Base-by-base conservation (phyloP, 164 flowering plant genomes). In the Annona cherimola region DNA sequence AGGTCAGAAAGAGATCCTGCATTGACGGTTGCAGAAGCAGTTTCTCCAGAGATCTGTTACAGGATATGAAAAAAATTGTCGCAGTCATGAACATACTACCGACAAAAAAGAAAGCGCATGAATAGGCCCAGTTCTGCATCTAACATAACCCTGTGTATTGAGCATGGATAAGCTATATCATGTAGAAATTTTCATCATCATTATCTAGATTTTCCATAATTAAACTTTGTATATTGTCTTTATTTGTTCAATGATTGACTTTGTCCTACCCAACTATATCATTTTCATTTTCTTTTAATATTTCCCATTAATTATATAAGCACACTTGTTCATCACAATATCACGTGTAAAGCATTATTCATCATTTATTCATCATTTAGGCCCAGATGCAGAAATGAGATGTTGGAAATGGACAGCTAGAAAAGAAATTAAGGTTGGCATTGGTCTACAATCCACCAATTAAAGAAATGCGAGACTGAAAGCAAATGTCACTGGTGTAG, bases 11-110 rank as follows among this genome's bases (percentile, higher is more conserved):
- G 73, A 3, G 99, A 89, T 4, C 94, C 92, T 2, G 95, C 83
- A 78, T 82, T 90, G 26, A 94, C 96, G 0, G 95, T 89, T 6
- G 91, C 80, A 3, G 99, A 92, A 72, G 95, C 95, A 57, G 89
- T 89, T 73, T 90, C 97, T 72, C 99, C 99, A 3, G 99, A 92
- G 7, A 92, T 88, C 99, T 94, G 83, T 62, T 41, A 55, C 66
- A 69, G 4, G 45, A 69, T 18, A 42, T 19, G 14, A 9, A 50
- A 46, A 50, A 50, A 11, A 8, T 2, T 50, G 0, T 11, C 9
- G 57, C 14, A 9, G 14, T 50, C 14, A 50, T 50, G 57, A 11
- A 50, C 57, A 50, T 9, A 50, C 57, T 16, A 16, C 9, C 9
- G 9, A 50, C 57, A 50, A 50, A 50, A 50, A 50, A 50, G 14